Evolutionary conservation across 257 asterid genomes (phyloP).

Genomic region (Plectranthus barbatus): DNA sequence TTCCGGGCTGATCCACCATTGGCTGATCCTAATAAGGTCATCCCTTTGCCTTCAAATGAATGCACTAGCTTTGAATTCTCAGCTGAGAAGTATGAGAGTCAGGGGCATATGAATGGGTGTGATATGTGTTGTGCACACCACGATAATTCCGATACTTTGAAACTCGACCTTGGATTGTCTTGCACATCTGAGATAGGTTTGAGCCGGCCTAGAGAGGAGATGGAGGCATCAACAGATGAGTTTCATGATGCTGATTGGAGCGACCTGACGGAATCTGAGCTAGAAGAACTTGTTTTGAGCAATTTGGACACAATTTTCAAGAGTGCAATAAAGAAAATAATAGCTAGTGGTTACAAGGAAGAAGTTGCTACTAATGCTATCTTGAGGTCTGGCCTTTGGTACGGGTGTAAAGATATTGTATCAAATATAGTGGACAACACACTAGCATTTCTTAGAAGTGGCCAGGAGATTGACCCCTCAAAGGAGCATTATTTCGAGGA

Average conservation of each 20-base stretch:
- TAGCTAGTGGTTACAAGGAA: conserved; percentile 61
- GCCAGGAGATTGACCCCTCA: conserved; percentile 47
- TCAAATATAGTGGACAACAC: conserved; percentile 91
- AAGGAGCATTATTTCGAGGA: conserved; percentile 71
- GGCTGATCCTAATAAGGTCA: conserved; percentile 45
- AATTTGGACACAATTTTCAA: conserved; percentile 71
- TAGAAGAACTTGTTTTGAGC: conserved; percentile 70
- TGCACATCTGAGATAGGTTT: conserved; percentile 44
- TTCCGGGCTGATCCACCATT: conserved; percentile 84
- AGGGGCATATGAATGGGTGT: conserved; percentile 36
- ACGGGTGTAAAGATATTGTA: conserved; percentile 85
- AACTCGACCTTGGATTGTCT: conserved; percentile 79
- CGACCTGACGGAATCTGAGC: conserved; percentile 79
- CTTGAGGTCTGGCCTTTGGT: conserved; percentile 82
- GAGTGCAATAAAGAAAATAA: conserved; percentile 78
- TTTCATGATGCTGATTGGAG: conserved; percentile 86
- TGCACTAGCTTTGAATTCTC: conserved; percentile 68
- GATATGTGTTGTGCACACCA: conserved; percentile 51
- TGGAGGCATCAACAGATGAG: conserved; percentile 38
- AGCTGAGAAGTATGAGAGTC: conserved; percentile 62
- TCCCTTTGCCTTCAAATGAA: conserved; percentile 47
- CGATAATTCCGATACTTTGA: conserved; percentile 45
- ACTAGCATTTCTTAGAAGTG: conserved; percentile 57
- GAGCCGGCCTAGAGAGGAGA: conserved; percentile 38
- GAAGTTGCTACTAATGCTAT: conserved; percentile 70